A percentile compares a stretch with the other conserved stretches of the same genome.
phyloP scores from a whole-genome alignment of 257 asterid species.

The Ligustrum vulgare region DNA sequence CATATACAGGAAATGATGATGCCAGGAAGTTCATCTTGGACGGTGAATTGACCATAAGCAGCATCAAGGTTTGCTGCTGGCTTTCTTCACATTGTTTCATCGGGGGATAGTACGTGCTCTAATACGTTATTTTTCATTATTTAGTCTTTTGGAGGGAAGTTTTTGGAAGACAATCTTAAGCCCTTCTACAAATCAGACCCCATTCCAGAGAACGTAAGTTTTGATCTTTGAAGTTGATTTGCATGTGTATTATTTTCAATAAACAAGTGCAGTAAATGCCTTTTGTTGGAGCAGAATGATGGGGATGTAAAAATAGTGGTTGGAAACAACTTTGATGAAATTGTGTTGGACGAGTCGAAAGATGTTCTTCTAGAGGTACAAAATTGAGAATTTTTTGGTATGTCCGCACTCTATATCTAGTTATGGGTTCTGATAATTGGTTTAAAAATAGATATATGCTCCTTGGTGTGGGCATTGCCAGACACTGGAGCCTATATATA shows the following conservation, averaged over 20 bases:
- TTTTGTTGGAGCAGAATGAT: constrained; percentile 57
- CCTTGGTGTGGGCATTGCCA: constrained; percentile 99
- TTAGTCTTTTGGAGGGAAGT: constrained; percentile 80
- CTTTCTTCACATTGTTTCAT: neutral
- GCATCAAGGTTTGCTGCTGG: constrained; percentile 56
- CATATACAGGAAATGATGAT: constrained; percentile 93
- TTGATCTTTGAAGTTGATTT: constrained; percentile 28
- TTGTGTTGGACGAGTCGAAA: constrained; percentile 89
- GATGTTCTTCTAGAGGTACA: constrained; percentile 98
- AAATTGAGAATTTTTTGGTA: neutral
- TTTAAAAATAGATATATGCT: constrained; percentile 64
- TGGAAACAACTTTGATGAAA: constrained; percentile 87
- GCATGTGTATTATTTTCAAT: constrained; percentile 24
- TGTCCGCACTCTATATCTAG: neutral
- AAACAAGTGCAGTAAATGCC: neutral
- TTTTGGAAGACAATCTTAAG: constrained; percentile 72
- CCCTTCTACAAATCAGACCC: constrained; percentile 93
- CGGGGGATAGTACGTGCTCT: neutral
- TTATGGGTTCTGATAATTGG: constrained; percentile 14
- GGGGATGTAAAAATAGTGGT: constrained; percentile 91
- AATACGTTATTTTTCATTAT: constrained; percentile 19
- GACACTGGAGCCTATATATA: constrained; percentile 78
- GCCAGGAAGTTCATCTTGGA: constrained; percentile 74
- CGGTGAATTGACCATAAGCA: constrained; percentile 62
- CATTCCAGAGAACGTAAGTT: constrained; percentile 73